phyloP scores from a whole-genome alignment of 306 rosid species.

The Dryas drummondii region DNA sequence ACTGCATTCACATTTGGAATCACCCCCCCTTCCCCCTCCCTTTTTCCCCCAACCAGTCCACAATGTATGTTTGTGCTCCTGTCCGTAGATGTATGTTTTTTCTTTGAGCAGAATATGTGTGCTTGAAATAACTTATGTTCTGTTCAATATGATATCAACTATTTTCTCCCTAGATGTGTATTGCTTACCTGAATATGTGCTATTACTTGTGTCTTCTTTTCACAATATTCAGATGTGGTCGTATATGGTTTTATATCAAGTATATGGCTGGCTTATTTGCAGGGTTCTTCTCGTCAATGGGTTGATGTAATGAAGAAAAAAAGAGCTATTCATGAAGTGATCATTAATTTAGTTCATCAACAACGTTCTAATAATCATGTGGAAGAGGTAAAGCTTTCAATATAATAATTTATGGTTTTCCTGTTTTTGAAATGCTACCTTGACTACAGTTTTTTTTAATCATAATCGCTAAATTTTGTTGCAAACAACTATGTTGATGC shows the following conservation, averaged over 20 bases:
- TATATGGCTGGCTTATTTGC: slow-evolving; percentile 32
- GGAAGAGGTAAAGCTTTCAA: slow-evolving; percentile 43
- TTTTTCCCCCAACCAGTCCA: background rate
- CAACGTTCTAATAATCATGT: slow-evolving; percentile 44
- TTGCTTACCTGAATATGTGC: background rate
- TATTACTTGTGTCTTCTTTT: background rate
- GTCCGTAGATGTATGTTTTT: background rate
- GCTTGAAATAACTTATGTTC: background rate
- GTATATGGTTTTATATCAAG: background rate
- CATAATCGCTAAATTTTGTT: background rate
- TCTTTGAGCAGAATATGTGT: background rate
- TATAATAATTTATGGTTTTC: background rate
- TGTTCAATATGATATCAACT: background rate
- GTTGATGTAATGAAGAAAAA: slow-evolving; percentile 92
- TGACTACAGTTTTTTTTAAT: background rate
- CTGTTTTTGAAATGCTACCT: background rate
- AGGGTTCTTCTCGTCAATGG: slow-evolving; percentile 81
- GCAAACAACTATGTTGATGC: background rate
- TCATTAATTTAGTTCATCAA: slow-evolving; percentile 66
- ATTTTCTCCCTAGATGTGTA: background rate
- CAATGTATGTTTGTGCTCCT: no score
- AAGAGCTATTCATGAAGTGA: slow-evolving; percentile 79
- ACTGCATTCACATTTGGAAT: background rate
- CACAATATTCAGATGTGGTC: background rate
- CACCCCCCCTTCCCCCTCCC: no score